phyloP scores from a whole-genome alignment of 805 yeast species.

The Myxozyma monticola region DNA sequence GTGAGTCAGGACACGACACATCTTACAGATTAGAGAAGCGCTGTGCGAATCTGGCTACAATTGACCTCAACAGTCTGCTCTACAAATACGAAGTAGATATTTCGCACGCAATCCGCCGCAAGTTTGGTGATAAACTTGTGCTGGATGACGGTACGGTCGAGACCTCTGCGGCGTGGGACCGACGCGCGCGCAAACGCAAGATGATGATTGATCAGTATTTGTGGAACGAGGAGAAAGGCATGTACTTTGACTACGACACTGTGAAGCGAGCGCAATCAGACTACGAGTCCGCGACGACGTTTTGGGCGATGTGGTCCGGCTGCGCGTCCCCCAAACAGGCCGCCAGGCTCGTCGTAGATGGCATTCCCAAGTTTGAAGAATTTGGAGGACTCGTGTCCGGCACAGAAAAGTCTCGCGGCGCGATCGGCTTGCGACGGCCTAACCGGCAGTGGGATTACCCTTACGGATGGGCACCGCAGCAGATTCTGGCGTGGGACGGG shows the following conservation, averaged over 20 bases:
- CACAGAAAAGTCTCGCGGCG: conserved; percentile 71
- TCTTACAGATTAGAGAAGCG: conserved; percentile 84
- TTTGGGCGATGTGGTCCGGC: conserved; percentile 91
- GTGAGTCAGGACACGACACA: conserved; percentile 97
- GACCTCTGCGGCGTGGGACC: conserved; percentile 58
- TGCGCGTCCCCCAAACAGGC: conserved; percentile 72
- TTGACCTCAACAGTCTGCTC: conserved; percentile 80
- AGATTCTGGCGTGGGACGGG: conserved; percentile 91
- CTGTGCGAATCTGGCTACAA: conserved; percentile 86
- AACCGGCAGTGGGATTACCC: conserved; percentile 98
- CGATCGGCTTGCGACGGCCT: conserved; percentile 67
- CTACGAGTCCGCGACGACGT: conserved; percentile 84
- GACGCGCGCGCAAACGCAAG: conserved; percentile 57
- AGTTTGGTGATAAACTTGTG: conserved; percentile 52
- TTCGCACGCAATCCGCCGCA: conserved; percentile 57
- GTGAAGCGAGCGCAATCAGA: conserved; percentile 53
- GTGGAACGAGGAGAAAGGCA: conserved; percentile 80
- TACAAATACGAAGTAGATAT: conserved; percentile 91
- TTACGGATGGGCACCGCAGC: conserved; percentile 98
- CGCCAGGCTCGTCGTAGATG: conserved; percentile 51
- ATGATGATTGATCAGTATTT: conserved; percentile 60
- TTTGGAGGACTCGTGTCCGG: conserved; percentile 90
- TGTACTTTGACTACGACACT: conserved; percentile 82
- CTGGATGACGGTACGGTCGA: conserved; percentile 44
- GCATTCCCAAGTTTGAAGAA: conserved; percentile 72